Evolutionary conservation across 1,284 basidiomycete species (phyloP).

Genomic region (Trichosporon sp.): DNA sequence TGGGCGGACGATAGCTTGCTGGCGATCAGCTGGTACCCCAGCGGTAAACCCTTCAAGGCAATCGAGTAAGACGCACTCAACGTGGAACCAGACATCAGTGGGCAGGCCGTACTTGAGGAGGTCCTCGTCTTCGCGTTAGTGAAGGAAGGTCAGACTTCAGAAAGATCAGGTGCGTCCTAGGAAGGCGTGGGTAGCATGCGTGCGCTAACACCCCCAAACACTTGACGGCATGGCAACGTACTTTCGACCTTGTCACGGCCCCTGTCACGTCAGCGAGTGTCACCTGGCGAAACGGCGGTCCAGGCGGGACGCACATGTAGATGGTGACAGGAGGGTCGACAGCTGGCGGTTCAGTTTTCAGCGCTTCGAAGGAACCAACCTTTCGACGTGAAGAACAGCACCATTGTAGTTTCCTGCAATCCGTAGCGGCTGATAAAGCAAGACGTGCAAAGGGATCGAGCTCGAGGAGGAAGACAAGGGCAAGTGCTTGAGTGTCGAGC

Average conservation of each 20-base stretch:
- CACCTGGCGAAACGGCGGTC: background rate
- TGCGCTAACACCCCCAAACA: background rate
- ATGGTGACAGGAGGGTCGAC: slow-evolving; percentile 65
- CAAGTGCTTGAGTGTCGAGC: background rate
- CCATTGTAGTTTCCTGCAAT: slow-evolving; percentile 46
- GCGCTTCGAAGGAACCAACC: slow-evolving; percentile 36
- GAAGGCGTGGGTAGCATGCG: background rate
- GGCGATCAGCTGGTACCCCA: background rate
- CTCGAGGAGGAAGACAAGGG: background rate
- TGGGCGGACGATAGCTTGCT: slow-evolving; percentile 92
- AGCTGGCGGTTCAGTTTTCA: slow-evolving; percentile 28
- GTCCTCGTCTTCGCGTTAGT: slow-evolving; percentile 68
- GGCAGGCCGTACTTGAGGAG: slow-evolving; percentile 79
- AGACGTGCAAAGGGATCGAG: background rate
- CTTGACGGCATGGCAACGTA: slow-evolving; percentile 49
- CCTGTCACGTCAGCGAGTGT: slow-evolving; percentile 42
- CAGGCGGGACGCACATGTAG: slow-evolving; percentile 59
- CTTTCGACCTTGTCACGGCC: slow-evolving; percentile 96
- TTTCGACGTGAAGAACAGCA: slow-evolving; percentile 57
- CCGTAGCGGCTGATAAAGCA: background rate
- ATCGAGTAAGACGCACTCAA: slow-evolving; percentile 45
- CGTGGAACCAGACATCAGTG: slow-evolving; percentile 58
- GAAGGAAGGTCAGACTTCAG: background rate
- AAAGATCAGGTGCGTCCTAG: background rate
- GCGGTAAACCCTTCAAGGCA: background rate